Evolutionary conservation across 1,284 basidiomycete species (phyloP).

Genomic region (Cryptococcus deneoformans): DNA sequence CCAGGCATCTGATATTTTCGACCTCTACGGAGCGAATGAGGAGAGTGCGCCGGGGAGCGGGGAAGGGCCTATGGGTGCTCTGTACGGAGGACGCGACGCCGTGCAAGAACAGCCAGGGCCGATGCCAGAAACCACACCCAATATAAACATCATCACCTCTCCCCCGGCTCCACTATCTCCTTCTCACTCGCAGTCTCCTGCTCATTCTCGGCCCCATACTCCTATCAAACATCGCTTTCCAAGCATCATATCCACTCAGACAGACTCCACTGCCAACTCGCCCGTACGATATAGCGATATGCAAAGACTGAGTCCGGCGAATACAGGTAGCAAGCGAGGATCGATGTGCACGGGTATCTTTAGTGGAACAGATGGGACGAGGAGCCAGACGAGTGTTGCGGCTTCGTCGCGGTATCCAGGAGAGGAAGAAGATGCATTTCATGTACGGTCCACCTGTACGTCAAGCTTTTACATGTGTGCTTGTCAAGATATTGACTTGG

Average conservation of each 20-base stretch:
- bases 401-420: conserved; percentile 43
- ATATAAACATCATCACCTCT: conserved; percentile 5
- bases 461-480: not conserved
- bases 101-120: no score
- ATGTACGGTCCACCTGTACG: conserved; percentile 74
- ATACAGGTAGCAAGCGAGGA: not conserved
- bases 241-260: not conserved
- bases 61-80: conserved; percentile 12
- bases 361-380: not conserved
- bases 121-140: conserved; percentile 4
- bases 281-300: conserved; percentile 10
- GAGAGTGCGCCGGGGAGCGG: conserved; percentile 2
- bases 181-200: not conserved
- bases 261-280: not conserved
- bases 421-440: conserved; percentile 80
- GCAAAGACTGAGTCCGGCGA: conserved; percentile 7
- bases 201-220: not conserved
- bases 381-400: conserved; percentile 24
- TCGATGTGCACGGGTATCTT: not conserved
- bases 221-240: not conserved
- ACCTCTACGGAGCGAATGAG: conserved; percentile 16
- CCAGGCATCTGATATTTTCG: conserved; percentile 24
- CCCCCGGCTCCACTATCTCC: not conserved
- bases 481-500: not conserved
- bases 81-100: not conserved